Conservation (phyloP, 352 stramenopile genomes). For the Globisporangium canariense region DNA sequence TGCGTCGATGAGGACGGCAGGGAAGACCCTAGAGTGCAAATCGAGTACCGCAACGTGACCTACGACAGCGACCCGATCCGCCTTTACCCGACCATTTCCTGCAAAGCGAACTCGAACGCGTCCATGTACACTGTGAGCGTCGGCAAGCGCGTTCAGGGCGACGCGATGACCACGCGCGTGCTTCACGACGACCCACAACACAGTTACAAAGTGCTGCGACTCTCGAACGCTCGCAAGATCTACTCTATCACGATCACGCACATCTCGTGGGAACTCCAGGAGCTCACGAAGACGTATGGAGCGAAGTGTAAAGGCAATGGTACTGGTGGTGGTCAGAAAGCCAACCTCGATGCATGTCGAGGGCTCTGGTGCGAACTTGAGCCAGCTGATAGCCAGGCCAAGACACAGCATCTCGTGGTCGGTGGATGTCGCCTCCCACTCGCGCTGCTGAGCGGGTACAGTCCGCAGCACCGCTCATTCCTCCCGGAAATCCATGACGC, state of each 20-base stretch:
- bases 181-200: neutral
- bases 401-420: neutral
- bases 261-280: constrained; percentile 3
- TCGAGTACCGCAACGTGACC: neutral
- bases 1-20: constrained; percentile 1
- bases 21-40: constrained; percentile 4
- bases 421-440: neutral
- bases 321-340: neutral
- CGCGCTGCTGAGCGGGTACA: neutral
- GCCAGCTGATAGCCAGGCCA: neutral
- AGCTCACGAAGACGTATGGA: neutral
- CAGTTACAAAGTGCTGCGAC: neutral
- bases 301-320: neutral
- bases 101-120: neutral
- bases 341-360: neutral
- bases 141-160: constrained; percentile 9
- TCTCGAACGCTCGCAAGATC: constrained; percentile 12
- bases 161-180: neutral
- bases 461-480: neutral
- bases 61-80: neutral
- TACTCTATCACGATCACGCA: constrained; percentile 13
- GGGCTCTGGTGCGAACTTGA: constrained; percentile 3
- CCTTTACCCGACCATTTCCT: neutral
- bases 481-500: neutral
- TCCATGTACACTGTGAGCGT: constrained; percentile 11